Percentiles rank a stretch among this genome's conserved stretches.
Evolutionary conservation across 352 stramenopile species (phyloP).

Genomic region (Nothophytophthora sp.): DNA sequence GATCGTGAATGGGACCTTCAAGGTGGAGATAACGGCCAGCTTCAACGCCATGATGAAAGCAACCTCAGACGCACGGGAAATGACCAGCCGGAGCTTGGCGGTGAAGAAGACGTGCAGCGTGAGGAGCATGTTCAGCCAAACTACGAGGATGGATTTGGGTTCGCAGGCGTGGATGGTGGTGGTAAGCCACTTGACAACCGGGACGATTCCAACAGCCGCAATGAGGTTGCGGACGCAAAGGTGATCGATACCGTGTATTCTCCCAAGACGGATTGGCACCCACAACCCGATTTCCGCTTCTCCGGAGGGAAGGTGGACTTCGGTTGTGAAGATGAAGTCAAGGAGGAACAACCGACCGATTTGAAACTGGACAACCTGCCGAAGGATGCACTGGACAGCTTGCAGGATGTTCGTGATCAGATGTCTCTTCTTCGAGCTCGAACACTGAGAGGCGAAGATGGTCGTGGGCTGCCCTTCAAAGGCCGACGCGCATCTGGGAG

Average conservation of each 20-base stretch:
- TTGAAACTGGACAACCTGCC: not conserved
- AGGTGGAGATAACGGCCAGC: no score
- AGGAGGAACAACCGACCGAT: not conserved
- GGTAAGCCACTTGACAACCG: slow-evolving; percentile 9
- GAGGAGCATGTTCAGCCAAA: no score
- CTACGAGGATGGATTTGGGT: no score
- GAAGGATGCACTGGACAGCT: slow-evolving; percentile 24
- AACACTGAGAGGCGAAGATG: slow-evolving; percentile 14
- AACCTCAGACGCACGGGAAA: no score
- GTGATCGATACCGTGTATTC: not conserved
- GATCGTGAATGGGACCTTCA: no score
- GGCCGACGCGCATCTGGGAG: not conserved
- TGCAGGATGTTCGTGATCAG: slow-evolving; percentile 25
- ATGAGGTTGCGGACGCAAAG: no score
- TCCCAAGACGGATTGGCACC: slow-evolving; percentile 3
- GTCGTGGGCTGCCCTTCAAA: not conserved
- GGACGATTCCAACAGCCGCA: no score
- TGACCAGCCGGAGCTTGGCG: no score
- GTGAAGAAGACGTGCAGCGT: no score
- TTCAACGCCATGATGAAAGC: no score
- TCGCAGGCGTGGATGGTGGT: no score
- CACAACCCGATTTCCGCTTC: not conserved
- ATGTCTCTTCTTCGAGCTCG: slow-evolving; percentile 24
- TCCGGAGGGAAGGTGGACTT: no score
- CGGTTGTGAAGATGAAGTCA: slow-evolving; percentile 10